Evolutionary conservation across 1,284 basidiomycete genomes (phyloP), one percentile per base, ranked within the genome.

Genomic region (Melanopsichium pennsylvanicum): DNA sequence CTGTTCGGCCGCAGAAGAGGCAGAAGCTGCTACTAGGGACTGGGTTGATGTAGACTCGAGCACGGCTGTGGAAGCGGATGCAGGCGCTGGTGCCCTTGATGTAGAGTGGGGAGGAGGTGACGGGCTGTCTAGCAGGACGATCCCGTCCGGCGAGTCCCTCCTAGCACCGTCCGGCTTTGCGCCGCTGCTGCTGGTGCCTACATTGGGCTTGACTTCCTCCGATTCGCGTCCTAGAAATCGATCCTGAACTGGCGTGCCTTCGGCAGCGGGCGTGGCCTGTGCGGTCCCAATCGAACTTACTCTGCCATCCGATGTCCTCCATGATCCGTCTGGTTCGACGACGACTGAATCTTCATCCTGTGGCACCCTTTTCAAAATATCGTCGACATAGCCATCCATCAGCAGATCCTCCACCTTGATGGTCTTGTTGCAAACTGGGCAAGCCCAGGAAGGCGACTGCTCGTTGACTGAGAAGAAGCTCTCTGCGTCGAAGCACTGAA

Each of bases 391-490:
- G 90, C 92, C 93, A 80, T 98, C 95, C 60, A 96, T 86, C 42
- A 95, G 89, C 26, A 99, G 83, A 56, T 97, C 91, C 32, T 90
- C 89, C 11, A 87, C 84, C 64, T 89, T 87, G 50, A 98, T 82
- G 26, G 85, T 84, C 75, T 87, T 89, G 81, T 91, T 91, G 82
- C 96, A 98, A 32, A 93, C 89, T n/a, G 96, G 95, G 81, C 96
- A 98, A 33, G 89, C 82, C 90, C 92, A 99, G 26, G 93, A 93
- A 0, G 96, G 96, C 5, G 94, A 95, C 82, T 92, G 90, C 75
- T 95, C 91, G 87, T 97, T 98, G 79, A 96, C 88, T 19, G 89
- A 90, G 74, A 90, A 93, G 92, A 94, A 98, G 43, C 90, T 92
- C 18, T 86, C 86, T 0, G 94, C 93, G 81, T 98, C 96, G 81